These are phyloP conservation scores for Calvatia gigantea DNA, from an alignment of 768 basidiomycete species.

Conservation along the genomic window DNA sequence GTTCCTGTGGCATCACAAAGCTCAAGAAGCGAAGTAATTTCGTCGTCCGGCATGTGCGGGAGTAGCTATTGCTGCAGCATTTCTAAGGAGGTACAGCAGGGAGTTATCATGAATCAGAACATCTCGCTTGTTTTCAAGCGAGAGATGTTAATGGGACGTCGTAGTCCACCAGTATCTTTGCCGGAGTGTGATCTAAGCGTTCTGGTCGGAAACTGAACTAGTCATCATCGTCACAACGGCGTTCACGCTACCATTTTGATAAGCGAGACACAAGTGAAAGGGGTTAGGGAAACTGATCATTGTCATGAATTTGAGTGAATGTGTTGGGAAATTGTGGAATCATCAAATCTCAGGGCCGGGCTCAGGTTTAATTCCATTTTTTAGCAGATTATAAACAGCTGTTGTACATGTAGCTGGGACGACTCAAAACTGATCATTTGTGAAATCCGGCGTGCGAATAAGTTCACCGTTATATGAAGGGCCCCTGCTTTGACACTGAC, in stretches of 20 bases:
- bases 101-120: constrained; percentile 2
- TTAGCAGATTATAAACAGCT: too few species aligned
- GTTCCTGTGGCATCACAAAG: not conserved
- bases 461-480: too few species aligned
- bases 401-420: too few species aligned
- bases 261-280: constrained; percentile 3
- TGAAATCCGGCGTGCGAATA: too few species aligned
- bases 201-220: constrained; percentile 6
- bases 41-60: constrained; percentile 3
- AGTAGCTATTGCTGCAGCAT: constrained; percentile 2
- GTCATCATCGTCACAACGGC: constrained; percentile 3
- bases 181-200: constrained; percentile 5
- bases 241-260: not conserved
- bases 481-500: too few species aligned
- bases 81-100: not conserved
- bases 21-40: not conserved
- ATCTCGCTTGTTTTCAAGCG: constrained; percentile 11
- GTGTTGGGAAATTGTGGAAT: too few species aligned
- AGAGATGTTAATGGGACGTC: constrained; percentile 7
- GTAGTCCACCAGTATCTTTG: not conserved
- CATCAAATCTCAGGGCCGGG: too few species aligned
- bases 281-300: too few species aligned
- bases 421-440: too few species aligned
- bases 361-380: too few species aligned
- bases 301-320: too few species aligned